phyloP scores from a whole-genome alignment of 176 grass and related monocot species.

The Lolium perenne region DNA sequence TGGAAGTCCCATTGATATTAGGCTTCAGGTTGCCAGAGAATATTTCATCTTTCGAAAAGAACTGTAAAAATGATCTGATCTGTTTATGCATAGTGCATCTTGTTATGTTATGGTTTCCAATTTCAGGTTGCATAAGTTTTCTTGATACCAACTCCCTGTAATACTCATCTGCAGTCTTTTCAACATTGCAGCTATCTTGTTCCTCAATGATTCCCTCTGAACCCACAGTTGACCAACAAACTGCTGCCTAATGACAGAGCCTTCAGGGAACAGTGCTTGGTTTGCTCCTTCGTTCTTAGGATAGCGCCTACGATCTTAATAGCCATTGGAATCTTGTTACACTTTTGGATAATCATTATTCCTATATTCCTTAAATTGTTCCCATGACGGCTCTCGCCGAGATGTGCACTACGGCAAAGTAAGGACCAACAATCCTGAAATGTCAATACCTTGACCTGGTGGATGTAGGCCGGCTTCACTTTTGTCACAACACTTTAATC shows the following conservation, averaged over 20 bases:
- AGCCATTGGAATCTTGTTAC: constrained; percentile 53
- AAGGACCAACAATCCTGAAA: constrained; percentile 59
- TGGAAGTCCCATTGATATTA: constrained; percentile 1
- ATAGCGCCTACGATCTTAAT: constrained; percentile 53
- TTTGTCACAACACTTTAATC: constrained; percentile 39
- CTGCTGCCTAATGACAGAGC: constrained; percentile 41
- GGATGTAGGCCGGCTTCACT: constrained; percentile 38
- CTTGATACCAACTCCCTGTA: too few relatives aligned
- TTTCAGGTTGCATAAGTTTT: too few relatives aligned
- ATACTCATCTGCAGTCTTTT: too few relatives aligned
- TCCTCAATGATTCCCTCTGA: background rate
- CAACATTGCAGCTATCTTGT: too few relatives aligned
- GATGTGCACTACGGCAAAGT: constrained; percentile 41
- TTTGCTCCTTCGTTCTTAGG: constrained; percentile 54
- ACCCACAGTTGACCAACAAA: constrained; percentile 60
- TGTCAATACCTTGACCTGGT: constrained; percentile 34
- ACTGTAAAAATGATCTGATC: constrained; percentile 53
- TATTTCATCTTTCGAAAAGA: constrained; percentile 40
- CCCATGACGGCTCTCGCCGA: constrained; percentile 12
- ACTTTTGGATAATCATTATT: constrained; percentile 56
- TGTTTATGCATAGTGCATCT: background rate
- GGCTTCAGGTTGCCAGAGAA: constrained; percentile 22
- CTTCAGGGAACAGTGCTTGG: constrained; percentile 56
- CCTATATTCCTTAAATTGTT: constrained; percentile 47
- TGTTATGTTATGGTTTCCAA: background rate